These are phyloP conservation scores for Ceratocystis cubensis DNA, from an alignment of 2,329 filamentous ascomycete species.

Conservation along the genomic window DNA sequence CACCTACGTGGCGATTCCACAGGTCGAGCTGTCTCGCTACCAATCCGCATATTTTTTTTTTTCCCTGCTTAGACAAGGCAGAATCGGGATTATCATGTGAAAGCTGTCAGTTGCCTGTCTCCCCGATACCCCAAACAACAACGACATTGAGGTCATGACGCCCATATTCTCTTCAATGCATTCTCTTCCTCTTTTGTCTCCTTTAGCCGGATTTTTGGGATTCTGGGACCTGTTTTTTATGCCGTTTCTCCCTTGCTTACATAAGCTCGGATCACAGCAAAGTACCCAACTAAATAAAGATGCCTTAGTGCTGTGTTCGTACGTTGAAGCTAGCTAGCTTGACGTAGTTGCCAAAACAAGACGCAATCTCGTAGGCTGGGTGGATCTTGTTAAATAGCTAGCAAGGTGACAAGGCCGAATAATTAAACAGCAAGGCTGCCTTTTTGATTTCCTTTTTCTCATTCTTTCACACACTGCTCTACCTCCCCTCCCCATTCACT, in stretches of 20 bases:
- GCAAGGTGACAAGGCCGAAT: not conserved
- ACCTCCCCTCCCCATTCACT: not conserved
- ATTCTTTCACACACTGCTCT: not conserved
- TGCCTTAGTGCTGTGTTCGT: too few relatives aligned
- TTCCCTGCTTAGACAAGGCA: not conserved
- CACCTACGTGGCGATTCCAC: not conserved
- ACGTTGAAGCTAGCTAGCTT: not conserved
- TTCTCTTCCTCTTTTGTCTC: too few relatives aligned
- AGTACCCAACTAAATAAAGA: too few relatives aligned
- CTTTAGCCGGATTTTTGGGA: too few relatives aligned
- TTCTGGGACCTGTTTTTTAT: not conserved
- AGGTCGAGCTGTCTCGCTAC: not conserved
- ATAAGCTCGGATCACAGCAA: not conserved
- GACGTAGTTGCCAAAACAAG: not conserved
- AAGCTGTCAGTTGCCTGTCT: not conserved
- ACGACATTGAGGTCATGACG: not conserved
- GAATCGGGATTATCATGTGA: not conserved
- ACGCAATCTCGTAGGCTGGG: not conserved
- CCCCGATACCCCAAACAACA: not conserved
- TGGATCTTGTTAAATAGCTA: not conserved
- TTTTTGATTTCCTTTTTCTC: not conserved
- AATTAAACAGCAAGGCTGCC: not conserved
- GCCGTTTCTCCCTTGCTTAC: not conserved
- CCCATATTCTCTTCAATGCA: too few relatives aligned
- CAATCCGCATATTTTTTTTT: not conserved